Evolutionary conservation across 2,329 filamentous ascomycete genomes (phyloP).

Genomic region (Colletotrichum coccodes): DNA sequence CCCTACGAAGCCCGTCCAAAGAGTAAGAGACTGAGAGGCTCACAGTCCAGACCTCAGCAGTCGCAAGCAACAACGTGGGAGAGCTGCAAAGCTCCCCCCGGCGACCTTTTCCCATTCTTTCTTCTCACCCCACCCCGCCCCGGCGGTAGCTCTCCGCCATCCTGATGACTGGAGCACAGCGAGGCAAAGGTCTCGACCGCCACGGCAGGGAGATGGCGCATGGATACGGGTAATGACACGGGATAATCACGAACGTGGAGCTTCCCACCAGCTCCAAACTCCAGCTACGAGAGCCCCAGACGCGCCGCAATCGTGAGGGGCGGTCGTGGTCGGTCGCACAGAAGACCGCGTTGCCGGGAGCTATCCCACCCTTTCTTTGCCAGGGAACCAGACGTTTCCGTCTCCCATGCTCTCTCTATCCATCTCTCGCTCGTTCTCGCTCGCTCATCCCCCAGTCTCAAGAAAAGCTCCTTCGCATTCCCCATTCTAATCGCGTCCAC

Average conservation of each 20-base stretch:
- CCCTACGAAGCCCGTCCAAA: neutral
- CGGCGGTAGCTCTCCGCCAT: constrained; percentile 8
- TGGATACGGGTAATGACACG: constrained; percentile 10
- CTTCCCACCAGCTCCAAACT: neutral
- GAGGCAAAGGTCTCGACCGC: constrained; percentile 13
- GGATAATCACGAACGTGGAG: constrained; percentile 3
- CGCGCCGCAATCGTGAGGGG: constrained; percentile 24
- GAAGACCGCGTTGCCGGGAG: neutral
- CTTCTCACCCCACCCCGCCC: neutral
- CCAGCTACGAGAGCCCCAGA: neutral
- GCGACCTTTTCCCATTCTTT: neutral
- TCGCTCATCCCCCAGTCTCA: neutral
- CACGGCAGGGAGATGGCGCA: constrained; percentile 2
- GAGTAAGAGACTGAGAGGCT: neutral
- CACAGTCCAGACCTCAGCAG: neutral
- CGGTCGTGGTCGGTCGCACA: neutral
- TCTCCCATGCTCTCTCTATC: neutral
- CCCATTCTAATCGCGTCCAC: constrained; percentile 8
- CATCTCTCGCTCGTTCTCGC: neutral
- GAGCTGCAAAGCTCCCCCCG: constrained; percentile 4
- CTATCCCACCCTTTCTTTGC: neutral
- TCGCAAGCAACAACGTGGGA: neutral
- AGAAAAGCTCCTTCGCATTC: neutral
- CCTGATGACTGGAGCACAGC: neutral
- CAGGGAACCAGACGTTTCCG: neutral